Conservation (phyloP, 139 green algal genomes). For the Chlorella sp. region DNA sequence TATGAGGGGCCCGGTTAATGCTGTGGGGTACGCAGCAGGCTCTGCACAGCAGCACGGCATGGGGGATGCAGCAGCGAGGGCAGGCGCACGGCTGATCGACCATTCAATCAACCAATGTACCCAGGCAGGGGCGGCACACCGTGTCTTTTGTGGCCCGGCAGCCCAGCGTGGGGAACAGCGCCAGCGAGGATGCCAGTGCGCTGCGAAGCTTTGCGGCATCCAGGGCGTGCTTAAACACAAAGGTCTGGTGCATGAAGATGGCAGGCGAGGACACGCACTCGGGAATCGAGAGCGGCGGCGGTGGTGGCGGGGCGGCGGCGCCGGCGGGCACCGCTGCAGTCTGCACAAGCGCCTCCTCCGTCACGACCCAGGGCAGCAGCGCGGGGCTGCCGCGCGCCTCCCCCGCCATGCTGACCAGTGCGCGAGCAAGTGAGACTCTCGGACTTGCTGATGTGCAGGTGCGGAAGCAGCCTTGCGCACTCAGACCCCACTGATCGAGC, state of each 20-base stretch:
- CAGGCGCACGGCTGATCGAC: too few relatives aligned
- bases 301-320: not conserved
- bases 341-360: not conserved
- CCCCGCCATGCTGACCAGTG: too few relatives aligned
- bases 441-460: too few relatives aligned
- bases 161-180: not conserved
- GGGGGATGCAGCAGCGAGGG: not conserved
- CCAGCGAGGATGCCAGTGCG: not conserved
- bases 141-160: not conserved
- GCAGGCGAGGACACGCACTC: not conserved
- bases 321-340: not conserved
- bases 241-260: not conserved
- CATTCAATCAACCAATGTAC: too few relatives aligned
- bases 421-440: too few relatives aligned
- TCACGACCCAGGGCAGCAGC: not conserved
- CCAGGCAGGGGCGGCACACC: not conserved
- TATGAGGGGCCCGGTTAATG: too few relatives aligned
- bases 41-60: not conserved
- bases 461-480: too few relatives aligned
- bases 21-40: too few relatives aligned
- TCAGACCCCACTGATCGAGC: too few relatives aligned
- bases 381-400: not conserved
- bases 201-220: not conserved
- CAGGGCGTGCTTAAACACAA: not conserved
- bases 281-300: not conserved